Percentiles rank a stretch among this genome's conserved stretches.
Evolutionary conservation across 192 early-diverging fungal species (phyloP).

Genomic region (Globomyces pollinis-pini): DNA sequence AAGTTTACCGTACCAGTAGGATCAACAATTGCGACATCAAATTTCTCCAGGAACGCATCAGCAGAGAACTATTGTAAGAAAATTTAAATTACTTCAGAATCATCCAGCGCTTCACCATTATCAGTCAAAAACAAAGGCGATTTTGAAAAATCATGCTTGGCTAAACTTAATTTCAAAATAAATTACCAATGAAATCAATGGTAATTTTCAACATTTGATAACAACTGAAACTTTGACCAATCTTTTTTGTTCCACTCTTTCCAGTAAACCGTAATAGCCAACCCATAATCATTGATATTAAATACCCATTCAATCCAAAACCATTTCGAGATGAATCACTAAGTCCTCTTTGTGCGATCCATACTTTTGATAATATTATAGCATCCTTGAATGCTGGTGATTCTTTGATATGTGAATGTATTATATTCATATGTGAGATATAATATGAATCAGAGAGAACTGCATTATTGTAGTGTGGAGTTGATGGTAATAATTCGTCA

Average conservation of each 20-base stretch:
- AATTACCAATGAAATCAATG: constrained; percentile 81
- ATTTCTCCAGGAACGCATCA: constrained; percentile 51
- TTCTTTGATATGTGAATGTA: constrained; percentile 64
- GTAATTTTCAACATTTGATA: constrained; percentile 82
- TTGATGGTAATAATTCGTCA: constrained; percentile 40
- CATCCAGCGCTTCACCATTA: constrained; percentile 35
- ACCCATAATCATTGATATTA: constrained; percentile 79
- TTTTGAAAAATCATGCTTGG: constrained; percentile 47
- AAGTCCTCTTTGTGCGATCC: constrained; percentile 69
- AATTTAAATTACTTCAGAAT: constrained; percentile 41
- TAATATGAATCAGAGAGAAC: constrained; percentile 70
- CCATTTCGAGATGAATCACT: constrained; percentile 23
- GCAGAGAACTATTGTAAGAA: constrained; percentile 41
- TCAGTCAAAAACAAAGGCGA: constrained; percentile 66
- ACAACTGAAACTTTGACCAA: constrained; percentile 65
- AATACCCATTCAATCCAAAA: constrained; percentile 62
- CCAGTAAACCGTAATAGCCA: constrained; percentile 62
- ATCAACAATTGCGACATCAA: constrained; percentile 81
- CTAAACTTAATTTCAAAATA: too few relatives aligned
- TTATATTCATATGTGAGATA: constrained; percentile 65
- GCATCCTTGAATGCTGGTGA: constrained; percentile 77
- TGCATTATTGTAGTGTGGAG: constrained; percentile 85
- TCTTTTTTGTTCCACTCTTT: constrained; percentile 37
- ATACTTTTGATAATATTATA: constrained; percentile 71
- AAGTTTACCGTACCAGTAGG: constrained; percentile 77